Conservation (phyloP, 108 stramenopile species). For the Pseudonitzschia delicatissima region DNA sequence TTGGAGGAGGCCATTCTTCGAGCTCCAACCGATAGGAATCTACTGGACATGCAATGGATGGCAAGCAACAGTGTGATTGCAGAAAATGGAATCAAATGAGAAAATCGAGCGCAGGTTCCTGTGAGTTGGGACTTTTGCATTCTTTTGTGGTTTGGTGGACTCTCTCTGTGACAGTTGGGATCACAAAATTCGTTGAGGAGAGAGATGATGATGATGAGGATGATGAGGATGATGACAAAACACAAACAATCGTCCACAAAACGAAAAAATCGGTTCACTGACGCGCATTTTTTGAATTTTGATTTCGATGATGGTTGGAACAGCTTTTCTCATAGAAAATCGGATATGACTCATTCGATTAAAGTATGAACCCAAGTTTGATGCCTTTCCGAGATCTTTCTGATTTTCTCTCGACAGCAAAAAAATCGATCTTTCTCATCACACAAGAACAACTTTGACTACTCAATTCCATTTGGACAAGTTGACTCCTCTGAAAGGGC, state of each 20-base stretch:
- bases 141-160: background rate
- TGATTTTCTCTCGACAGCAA: background rate
- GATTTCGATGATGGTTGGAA: too few species aligned
- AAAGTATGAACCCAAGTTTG: too few species aligned
- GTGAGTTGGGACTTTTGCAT: background rate
- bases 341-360: too few species aligned
- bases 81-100: background rate
- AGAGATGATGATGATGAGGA: background rate
- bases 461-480: background rate
- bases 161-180: background rate
- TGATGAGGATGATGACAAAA: too few species aligned
- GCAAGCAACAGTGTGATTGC: background rate
- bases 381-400: background rate
- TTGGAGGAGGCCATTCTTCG: slow-evolving; percentile 17
- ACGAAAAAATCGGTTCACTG: too few species aligned
- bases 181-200: background rate
- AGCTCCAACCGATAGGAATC: background rate
- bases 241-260: too few species aligned
- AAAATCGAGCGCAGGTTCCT: background rate
- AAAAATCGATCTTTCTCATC: background rate
- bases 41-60: too few species aligned
- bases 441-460: background rate
- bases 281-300: too few species aligned
- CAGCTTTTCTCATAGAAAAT: too few species aligned
- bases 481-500: background rate